Evolutionary conservation across 768 basidiomycete species (phyloP), one percentile per base, ranked within the genome.

Genomic region (Lentinula lateritia): DNA sequence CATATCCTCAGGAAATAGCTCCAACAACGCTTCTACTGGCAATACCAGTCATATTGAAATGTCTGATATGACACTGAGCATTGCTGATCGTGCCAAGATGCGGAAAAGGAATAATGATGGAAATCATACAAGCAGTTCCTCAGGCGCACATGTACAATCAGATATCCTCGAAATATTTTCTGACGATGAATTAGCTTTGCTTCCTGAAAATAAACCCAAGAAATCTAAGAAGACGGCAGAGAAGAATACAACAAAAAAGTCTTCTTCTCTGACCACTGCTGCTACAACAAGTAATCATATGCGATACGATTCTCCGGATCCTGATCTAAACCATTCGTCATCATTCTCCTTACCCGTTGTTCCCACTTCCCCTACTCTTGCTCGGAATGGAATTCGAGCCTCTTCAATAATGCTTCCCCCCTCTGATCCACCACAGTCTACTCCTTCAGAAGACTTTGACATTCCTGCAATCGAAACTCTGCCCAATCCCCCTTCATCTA

Each of bases 21-120:
- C 45, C 16, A 9, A 20, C 6, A 23, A 48, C 6, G 8, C 46
- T 23, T 6, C 15, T 35, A 35, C n/a, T 3, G 28, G 28, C 52
- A 20, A 5, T 34, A 46, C 45, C 3, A 56, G 50, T 5, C 32
- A 48, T 48, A 53, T 60, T 6, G 15, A 50, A 20, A 45, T 34
- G 48, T 62, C 69, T 35, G 50, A 43, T n/a, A 63, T 64, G 50
- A 66, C 68, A 5, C 66, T 74, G 46, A 78, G 70, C 63, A 83
- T 84, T 28, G 83, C 84, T n/a, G 84, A 86, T 45, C 76, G 84
- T 16, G 80, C 84, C 53, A 85, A 85, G 66, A 83, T 76, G 70
- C 82, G 84, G 16, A 75, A 80, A 60, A 72, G 83, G 23, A 74
- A 69, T 20, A 58, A n/a, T 1, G 73, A 7, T 75, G 28, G 28